Evolutionary conservation across 2,329 filamentous ascomycete species (phyloP).

Genomic region (Dactylonectria macrodidyma): DNA sequence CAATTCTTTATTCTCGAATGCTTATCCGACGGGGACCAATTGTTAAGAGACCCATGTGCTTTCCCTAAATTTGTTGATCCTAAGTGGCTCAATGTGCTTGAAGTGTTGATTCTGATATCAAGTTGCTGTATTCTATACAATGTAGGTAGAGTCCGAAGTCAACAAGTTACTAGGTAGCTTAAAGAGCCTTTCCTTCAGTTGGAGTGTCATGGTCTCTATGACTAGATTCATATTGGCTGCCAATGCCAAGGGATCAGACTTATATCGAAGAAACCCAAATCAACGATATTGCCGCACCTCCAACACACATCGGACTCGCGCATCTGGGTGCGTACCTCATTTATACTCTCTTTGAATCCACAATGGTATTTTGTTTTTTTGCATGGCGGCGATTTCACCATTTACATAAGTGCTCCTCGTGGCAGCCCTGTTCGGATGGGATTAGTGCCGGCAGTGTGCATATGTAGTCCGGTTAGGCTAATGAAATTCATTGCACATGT

Average conservation of each 20-base stretch:
- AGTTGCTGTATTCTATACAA: too few species aligned
- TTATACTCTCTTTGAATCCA: neutral
- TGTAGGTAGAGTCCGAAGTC: neutral
- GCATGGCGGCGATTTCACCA: neutral
- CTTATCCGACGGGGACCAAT: neutral
- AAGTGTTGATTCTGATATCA: neutral
- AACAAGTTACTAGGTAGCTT: too few species aligned
- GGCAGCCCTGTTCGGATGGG: conserved; percentile 3
- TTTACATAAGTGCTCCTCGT: conserved; percentile 3
- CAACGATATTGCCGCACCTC: too few species aligned
- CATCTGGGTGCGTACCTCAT: too few species aligned
- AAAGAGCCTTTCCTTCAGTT: neutral
- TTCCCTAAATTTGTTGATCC: too few species aligned
- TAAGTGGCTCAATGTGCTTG: too few species aligned
- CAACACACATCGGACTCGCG: too few species aligned
- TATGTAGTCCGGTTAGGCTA: conserved; percentile 1
- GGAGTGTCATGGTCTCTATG: too few species aligned
- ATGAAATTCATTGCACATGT: neutral
- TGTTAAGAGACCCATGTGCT: too few species aligned
- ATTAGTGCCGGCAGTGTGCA: conserved; percentile 8
- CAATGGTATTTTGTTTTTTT: neutral
- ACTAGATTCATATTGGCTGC: neutral
- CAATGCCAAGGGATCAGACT: neutral
- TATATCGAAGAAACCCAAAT: neutral
- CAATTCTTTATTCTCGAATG: neutral